Evolutionary conservation across 2,329 filamentous ascomycete genomes (phyloP), one percentile per base, ranked within the genome.

Genomic region (Orbilia quercus): DNA sequence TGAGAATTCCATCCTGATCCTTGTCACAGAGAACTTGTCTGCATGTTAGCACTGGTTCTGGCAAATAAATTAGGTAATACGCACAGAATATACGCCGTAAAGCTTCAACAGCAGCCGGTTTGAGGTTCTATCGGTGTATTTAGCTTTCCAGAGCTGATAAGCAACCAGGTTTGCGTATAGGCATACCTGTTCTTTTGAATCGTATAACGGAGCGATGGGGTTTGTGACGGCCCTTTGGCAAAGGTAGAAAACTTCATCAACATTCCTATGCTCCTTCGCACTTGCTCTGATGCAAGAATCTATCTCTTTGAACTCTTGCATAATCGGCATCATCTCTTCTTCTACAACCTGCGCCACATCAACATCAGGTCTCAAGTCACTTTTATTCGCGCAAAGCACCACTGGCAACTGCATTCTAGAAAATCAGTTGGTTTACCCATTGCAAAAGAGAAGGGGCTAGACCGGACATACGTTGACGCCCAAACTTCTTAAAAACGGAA

Each of bases 151-250:
- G 6, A 31, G 57, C 18, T 80, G 81, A 9, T 22, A 25, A 44
- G 14, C 1, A 11, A 22, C 3, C 16, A 5, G 2, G 25, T 18
- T 23, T 51, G 23, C 12, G 18, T 47, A 22, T 1, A 44, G 38
- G 18, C 25, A 50, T 75, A 76, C 76, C 75, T 78, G 77, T 81
- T 99, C 95, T 81, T 98, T 99, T 71, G 96, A 93, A 81, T 99
- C 95, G 80, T 96, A 99, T 3, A 99, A 85, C 5, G 95, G 95
- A 0, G 95, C 94, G 76, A 99, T 96, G 0, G 95, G 95, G 80
- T 98, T 93, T 1, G 93, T 97, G 77, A 99, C 94, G 16, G 95
- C 95, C 80, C 98, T 98, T 81, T 99, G 95, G 80, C 95, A 99
- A 12, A 99, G 88, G 79, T 96, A 98, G 82, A 99, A 98, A 71